Evolutionary conservation across 306 rosid genomes (phyloP), one percentile per base, ranked within the genome.

Genomic region (Dryas drummondii): DNA sequence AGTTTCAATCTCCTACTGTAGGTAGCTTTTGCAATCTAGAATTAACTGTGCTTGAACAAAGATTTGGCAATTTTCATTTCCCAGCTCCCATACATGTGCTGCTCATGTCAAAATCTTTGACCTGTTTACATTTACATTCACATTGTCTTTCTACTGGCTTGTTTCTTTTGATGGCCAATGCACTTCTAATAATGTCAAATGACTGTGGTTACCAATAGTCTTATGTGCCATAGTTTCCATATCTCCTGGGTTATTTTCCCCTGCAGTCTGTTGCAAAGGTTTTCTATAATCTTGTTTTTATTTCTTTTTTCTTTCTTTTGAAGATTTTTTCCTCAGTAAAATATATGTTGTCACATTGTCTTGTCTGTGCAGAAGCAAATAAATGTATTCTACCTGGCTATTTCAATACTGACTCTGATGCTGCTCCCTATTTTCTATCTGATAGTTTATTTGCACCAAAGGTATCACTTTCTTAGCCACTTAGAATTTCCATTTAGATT

Each of bases 371-470:
- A 92, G 99, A 86, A 86, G 75, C 86, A 85, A 85, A 67, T 76
- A 15, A 81, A 91, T 76, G 86, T 90, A 52, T 82, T 94, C 58
- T 88, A 92, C 83, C 74, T 90, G 82, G 96, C 97, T 77, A 75
- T 82, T 58, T 90, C 90, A 69, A 87, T 86, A 74, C 79, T 94
- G 85, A 87, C 91, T 76, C 72, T 94, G 88, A 91, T 94, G 91
- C 83, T 94, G 85, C 96, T 94, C 61, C 99, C 99, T 12, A 78
- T 94, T 72, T 94, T 94, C 80, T 92, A 94, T 87, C 83, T 94
- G 72, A 77, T 94, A 60, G 88, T 94, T 66, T 91, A 76, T 85
- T 87, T 91, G 83, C 80, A 88, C 72, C 96, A 88, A 76, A 88
- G 98, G 98, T 91, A 85, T 73, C 1, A 11, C 54, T 72, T 86